Base-by-base conservation (phyloP, 768 basidiomycete species). In the Boletus subparvulus region DNA sequence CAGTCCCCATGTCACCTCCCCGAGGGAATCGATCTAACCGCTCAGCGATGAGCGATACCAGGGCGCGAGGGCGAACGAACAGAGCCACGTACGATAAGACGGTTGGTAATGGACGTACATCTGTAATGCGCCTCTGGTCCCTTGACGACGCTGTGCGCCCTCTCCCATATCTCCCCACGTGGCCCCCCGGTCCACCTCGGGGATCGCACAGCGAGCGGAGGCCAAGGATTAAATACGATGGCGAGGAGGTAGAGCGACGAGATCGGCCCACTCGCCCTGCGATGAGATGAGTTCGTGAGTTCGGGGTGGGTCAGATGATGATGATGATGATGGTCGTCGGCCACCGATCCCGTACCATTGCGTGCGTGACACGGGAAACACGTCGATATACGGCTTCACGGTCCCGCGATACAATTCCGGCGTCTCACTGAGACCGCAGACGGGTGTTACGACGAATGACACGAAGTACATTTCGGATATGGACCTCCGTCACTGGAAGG, bases 51-150 rank as follows among this genome's bases (percentile, higher is more conserved):
- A 54, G 48, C 21, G 14, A 19, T 30, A n/a, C 13, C 43, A 17
- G n/a, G 9, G 14, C 6, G 41, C 21, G 8, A 10, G 17, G 10
- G 30, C 10, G 3, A 26, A 26, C 26, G 26, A 44, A 28, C 21
- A 5, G 30, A 36, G 4, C 21, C 11, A 49, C 90, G 60, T 55
- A 95, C 95, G 98, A 68, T 98, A 98, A 36, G 87, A 90, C 0
- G 96, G 96, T 67, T 97, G 95, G 69, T 99, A 99, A 69, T 99
- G 97, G 13, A 98, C 74, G 64, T 86, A 94, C 76, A 95, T 77
- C 63, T 94, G 76, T 56, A 97, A 66, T 10, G 83, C 79, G 4
- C 85, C 87, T 16, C 67, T 62, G 80, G 81, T 44, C 81, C 78
- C 49, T 75, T 64, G 0, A 83, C 88, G 5, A 86, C 69, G 4